Evolutionary conservation across 148 eudicot genomes (phyloP), one percentile per base, ranked within the genome.

Genomic region (Silene uniflora): DNA sequence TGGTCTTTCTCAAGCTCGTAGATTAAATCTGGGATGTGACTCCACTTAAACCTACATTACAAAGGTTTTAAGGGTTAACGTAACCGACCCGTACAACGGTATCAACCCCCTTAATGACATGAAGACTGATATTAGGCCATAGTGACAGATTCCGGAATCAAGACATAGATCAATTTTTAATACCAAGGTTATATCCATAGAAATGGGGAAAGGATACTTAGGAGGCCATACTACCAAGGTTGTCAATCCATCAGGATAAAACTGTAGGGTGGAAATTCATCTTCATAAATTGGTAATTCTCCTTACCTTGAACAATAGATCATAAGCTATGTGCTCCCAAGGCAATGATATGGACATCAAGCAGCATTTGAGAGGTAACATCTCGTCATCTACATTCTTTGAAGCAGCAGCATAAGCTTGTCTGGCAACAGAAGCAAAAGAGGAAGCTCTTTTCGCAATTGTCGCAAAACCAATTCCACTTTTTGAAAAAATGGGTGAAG

Each of bases 341-440:
- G 99, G 99, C 85, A 95, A 77, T 67, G 98, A 92, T 59, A 95
- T 72, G 52, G 99, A 95, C 93, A 95, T 95, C 69, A 95, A 85
- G 84, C 96, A 84, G 81, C 99, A 95, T 76, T 91, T 92, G 3
- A 95, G 91, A 58, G 98, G 99, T 69, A 92, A 80, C 98, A 95
- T 95, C 79, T 89, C 97, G 54, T 87, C 97, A 55, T 87, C 90
- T 4, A 83, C 73, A 65, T 70, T 79, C 70, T 73, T 87, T 23
- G 87, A 80, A 61, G 92, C 76, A 62, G 72, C 91, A 32, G 91
- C 92, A 72, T 87, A 91, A 39, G 96, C 98, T 18, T 91, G 90
- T 80, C 89, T 89, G 75, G 97, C 97, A 59, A 82, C 88, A 13
- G 96, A 89, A 71, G 98, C 98, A 71, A 84, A 92, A 29, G 90